Evolutionary conservation across 192 early-diverging fungal species (phyloP).

Genomic region (Umbelopsis isabellina): DNA sequence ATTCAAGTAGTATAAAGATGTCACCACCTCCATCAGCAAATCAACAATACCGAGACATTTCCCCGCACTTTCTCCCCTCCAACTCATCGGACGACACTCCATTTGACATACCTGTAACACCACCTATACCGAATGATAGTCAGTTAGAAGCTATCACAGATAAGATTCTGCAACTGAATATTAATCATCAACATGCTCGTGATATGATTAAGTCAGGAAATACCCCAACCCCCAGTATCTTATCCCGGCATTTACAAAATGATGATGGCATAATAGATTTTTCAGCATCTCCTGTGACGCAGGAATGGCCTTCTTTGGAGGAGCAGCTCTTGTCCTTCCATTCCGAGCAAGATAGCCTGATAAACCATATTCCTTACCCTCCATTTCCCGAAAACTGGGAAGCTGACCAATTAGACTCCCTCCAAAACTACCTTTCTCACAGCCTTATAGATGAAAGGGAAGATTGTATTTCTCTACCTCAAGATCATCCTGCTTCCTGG

Average conservation of each 20-base stretch:
- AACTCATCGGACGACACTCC: background rate
- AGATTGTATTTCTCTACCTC: slow-evolving; percentile 2
- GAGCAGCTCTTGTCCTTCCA: background rate
- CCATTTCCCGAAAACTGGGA: background rate
- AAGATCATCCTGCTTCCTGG: slow-evolving; percentile 2
- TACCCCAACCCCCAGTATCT: background rate
- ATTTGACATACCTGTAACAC: slow-evolving; percentile 3
- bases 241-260: background rate
- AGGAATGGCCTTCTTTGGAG: background rate
- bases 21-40: background rate
- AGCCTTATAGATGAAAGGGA: background rate
- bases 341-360: background rate
- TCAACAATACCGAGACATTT: background rate
- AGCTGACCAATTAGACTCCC: background rate
- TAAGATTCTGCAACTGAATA: slow-evolving; percentile 9
- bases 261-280: slow-evolving; percentile 1
- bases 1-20: background rate
- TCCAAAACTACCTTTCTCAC: background rate
- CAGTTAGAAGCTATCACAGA: slow-evolving; percentile 1
- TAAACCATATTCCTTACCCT: background rate
- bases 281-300: slow-evolving; percentile 12
- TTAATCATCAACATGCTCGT: background rate
- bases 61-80: background rate
- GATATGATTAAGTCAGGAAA: background rate
- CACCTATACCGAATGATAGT: background rate